Percentiles rank a stretch among this genome's conserved stretches.
Evolutionary conservation across 495 filamentous ascomycete species (phyloP).

Genomic region (Ramalina intermedia): DNA sequence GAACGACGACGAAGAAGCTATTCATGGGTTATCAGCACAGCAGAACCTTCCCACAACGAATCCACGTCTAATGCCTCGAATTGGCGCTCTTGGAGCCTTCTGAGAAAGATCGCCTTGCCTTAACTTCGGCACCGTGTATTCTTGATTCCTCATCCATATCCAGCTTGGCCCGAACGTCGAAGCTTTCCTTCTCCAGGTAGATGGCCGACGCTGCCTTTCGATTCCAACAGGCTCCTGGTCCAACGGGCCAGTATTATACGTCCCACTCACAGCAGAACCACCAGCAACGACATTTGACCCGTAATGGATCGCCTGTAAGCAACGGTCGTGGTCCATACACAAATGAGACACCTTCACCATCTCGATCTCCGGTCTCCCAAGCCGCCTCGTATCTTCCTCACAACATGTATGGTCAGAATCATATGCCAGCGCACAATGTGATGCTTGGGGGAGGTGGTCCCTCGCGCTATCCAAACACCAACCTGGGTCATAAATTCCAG

Average conservation of each 20-base stretch:
- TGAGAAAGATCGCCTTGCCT: no score
- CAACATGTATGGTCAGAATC: conserved; percentile 71
- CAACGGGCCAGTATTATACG: conserved; percentile 46
- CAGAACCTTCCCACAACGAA: no score
- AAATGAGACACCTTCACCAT: conserved; percentile 52
- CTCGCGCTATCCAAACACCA: conserved; percentile 52
- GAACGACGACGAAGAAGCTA: no score
- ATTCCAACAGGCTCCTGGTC: conserved; percentile 47
- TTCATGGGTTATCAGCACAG: no score
- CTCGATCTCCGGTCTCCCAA: conserved; percentile 55
- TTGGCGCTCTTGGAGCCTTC: no score
- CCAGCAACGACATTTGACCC: conserved; percentile 35
- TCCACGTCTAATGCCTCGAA: no score
- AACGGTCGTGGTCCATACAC: conserved; percentile 22
- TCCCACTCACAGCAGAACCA: conserved; percentile 31
- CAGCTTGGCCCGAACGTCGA: no score
- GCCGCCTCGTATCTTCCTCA: conserved; percentile 47
- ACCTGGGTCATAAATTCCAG: conserved; percentile 57
- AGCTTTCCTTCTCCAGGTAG: conserved; percentile 24
- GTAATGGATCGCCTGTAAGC: conserved; percentile 43
- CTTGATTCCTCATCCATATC: no score
- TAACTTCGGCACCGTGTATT: no score
- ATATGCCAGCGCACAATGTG: conserved; percentile 69
- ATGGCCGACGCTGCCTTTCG: conserved; percentile 79
- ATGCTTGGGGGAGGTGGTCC: conserved; percentile 54